Conservation (phyloP, 2,329 filamentous ascomycete species). For the Paecilomyces variotii region DNA sequence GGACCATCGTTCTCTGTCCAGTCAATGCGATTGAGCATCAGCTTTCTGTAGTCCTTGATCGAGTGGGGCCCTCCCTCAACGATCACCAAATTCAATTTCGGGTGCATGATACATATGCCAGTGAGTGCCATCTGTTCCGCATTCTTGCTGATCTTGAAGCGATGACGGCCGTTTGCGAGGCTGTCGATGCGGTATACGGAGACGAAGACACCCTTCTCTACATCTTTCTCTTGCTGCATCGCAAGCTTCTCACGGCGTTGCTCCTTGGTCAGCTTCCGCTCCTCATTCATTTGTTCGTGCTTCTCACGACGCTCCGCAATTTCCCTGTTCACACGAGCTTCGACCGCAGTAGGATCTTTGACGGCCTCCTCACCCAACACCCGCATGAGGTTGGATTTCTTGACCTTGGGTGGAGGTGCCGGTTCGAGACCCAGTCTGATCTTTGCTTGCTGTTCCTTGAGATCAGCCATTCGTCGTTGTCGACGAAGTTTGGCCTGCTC, state of each 20-base stretch:
- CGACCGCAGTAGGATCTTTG: constrained; percentile 94
- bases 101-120: constrained; percentile 86
- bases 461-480: constrained; percentile 81
- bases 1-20: constrained; percentile 86
- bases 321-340: constrained; percentile 85
- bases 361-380: constrained; percentile 88
- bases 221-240: constrained; percentile 77
- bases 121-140: constrained; percentile 82
- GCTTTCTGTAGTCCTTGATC: constrained; percentile 77
- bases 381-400: constrained; percentile 95
- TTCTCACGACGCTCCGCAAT: constrained; percentile 77
- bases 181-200: constrained; percentile 84
- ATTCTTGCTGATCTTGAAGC: constrained; percentile 88
- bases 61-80: constrained; percentile 85
- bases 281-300: constrained; percentile 72
- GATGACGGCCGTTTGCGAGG: constrained; percentile 85
- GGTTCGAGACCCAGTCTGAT: constrained; percentile 84
- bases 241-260: constrained; percentile 76
- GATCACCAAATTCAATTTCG: constrained; percentile 78
- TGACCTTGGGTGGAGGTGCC: constrained; percentile 89
- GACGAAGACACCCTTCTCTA: constrained; percentile 74
- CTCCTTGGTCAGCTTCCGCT: constrained; percentile 81
- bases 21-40: constrained; percentile 88
- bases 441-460: constrained; percentile 95
- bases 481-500: constrained; percentile 88